A percentile compares a stretch with the other conserved stretches of the same genome.
Evolutionary conservation across 2,329 filamentous ascomycete species (phyloP).

Genomic region (Botrytis paeoniae): DNA sequence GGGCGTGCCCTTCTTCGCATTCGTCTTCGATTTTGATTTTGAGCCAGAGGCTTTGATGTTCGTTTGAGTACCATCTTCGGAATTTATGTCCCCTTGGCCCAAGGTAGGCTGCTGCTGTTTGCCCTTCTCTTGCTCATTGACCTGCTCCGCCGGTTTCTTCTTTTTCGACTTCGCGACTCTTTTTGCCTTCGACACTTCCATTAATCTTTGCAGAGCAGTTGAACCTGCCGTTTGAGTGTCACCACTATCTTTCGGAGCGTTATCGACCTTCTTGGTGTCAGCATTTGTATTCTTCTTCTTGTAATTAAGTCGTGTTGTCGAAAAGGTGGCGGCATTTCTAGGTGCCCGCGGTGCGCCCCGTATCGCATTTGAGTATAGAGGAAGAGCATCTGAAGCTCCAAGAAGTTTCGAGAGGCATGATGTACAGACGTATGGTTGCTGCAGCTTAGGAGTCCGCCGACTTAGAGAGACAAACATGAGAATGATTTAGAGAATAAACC

Average conservation of each 20-base stretch:
- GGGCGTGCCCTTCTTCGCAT: background rate
- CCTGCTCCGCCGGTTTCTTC: background rate
- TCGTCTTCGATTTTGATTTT: background rate
- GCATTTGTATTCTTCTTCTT: background rate
- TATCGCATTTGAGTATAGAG: constrained; percentile 14
- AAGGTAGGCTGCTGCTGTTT: background rate
- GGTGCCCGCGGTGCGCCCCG: background rate
- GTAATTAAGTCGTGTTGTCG: constrained; percentile 15
- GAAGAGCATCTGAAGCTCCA: constrained; percentile 9
- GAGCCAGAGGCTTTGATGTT: background rate
- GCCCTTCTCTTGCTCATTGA: background rate
- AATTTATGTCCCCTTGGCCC: background rate
- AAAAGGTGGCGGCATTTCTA: constrained; percentile 17
- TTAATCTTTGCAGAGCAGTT: background rate
- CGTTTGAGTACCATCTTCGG: background rate
- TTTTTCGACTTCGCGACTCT: background rate
- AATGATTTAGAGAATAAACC: background rate
- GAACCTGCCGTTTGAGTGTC: background rate
- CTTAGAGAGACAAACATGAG: constrained; percentile 32
- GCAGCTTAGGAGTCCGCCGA: constrained; percentile 26
- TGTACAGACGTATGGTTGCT: constrained; percentile 29
- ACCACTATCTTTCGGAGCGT: background rate
- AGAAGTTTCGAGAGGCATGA: constrained; percentile 27
- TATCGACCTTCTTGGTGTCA: background rate
- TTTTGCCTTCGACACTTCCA: background rate